Base-by-base conservation (phyloP, 495 filamentous ascomycete species). In the Talaromyces liani region DNA sequence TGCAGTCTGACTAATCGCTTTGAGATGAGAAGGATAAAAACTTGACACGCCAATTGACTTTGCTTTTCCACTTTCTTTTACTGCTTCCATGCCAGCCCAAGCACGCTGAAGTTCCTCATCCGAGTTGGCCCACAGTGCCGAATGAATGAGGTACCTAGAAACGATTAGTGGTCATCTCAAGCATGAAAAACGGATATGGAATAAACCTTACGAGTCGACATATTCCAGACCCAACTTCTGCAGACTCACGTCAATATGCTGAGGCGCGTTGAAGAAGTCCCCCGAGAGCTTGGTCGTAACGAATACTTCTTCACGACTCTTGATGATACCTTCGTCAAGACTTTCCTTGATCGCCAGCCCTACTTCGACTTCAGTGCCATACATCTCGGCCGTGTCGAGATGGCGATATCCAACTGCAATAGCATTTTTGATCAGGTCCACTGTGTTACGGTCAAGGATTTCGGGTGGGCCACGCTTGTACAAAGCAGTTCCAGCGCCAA, bases 291-390 rank as follows among this genome's bases (percentile, higher is more conserved):
- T 95, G 65, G 89, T 93, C 4, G 87, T 90, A 25, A 96, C 79
- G 76, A 85, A 94, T 51, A 95, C 29, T 65, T 89, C 80, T 49
- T 85, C 80, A 14, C 91, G 85, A 31, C 22, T 57, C 22, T 29
- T 14, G 2, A 85, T 78, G 0, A 92, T 70, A 27, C 82, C 81
- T 39, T 34, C n/a, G 14, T 68, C 66, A 27, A 57, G 22, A 66
- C 85, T 81, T 67, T 88, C 81, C 63, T 87, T 80, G 72, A 96
- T 92, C 10, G 87, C 91, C 14, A 79, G 69, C 41, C 92, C 92
- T 29, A 93, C 76, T 68, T 93, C 90, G 39, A 72, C 66, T 71
- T 96, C 92, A 47, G 91, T 96, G 66, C 85, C 82, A 77, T 96
- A 94, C 88, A 29, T 31, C 29, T 31, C 29, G 29, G 92, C 92